Conservation (phyloP, 768 basidiomycete genomes). For the Mycena vitilis region DNA sequence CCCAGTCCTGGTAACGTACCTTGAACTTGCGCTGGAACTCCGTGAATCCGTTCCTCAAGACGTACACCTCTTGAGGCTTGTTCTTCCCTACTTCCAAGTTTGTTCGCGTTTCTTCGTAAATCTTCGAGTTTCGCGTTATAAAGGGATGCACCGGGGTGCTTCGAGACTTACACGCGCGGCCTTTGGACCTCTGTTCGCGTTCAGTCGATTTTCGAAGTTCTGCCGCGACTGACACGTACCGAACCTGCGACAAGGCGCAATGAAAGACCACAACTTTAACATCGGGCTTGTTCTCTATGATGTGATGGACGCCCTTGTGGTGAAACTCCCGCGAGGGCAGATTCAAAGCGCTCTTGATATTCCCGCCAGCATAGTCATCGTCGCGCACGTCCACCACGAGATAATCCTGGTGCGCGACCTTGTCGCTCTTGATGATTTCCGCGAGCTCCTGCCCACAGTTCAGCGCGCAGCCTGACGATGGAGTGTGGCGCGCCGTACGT, state of each 20-base stretch:
- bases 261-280: conserved; percentile 80
- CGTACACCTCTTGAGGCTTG: conserved; percentile 64
- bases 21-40: conserved; percentile 78
- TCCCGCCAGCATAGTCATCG: conserved; percentile 81
- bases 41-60: conserved; percentile 80
- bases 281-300: conserved; percentile 71
- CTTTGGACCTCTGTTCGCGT: conserved; percentile 71
- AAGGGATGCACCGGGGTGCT: not conserved
- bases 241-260: conserved; percentile 79
- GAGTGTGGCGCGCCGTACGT: conserved; percentile 44
- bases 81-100: conserved; percentile 57
- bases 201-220: not conserved
- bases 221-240: conserved; percentile 58
- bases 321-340: conserved; percentile 71
- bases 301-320: conserved; percentile 60
- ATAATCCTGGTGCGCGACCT: conserved; percentile 72
- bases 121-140: conserved; percentile 50
- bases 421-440: conserved; percentile 73
- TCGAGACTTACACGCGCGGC: conserved; percentile 69
- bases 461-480: conserved; percentile 5
- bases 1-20: conserved; percentile 47
- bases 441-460: conserved; percentile 69
- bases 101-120: conserved; percentile 74
- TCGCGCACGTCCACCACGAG: conserved; percentile 89
- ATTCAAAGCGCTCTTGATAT: conserved; percentile 75